These are phyloP conservation scores for Escallonia herrerae DNA, from an alignment of 129 eudicot species.

Conservation along the genomic window DNA sequence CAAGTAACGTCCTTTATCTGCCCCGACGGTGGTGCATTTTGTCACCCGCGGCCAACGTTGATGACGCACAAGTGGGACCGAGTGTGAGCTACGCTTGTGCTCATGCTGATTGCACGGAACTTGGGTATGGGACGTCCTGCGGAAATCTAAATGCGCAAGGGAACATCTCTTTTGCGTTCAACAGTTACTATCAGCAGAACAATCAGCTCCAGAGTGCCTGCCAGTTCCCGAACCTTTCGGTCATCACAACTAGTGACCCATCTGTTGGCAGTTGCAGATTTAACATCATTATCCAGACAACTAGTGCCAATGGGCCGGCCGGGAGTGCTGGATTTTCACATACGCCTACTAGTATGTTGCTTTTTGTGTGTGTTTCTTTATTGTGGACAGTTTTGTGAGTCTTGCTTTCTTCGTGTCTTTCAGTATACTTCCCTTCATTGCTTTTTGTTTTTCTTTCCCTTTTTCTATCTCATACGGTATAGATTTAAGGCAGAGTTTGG, in stretches of 20 bases:
- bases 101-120: conserved; percentile 55
- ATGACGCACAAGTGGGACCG: conserved; percentile 24
- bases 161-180: conserved; percentile 52
- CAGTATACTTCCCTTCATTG: no score
- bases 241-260: conserved; percentile 44
- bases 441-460: no score
- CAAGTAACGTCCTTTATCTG: conserved; percentile 32
- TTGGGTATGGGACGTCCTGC: conserved; percentile 58
- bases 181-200: conserved; percentile 55
- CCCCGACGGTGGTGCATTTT: conserved; percentile 47
- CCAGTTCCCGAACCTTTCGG: conserved; percentile 37
- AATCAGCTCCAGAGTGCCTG: conserved; percentile 56
- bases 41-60: conserved; percentile 30
- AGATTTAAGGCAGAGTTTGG: no score
- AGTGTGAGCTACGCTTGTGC: conserved; percentile 62
- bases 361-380: no score
- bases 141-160: conserved; percentile 39
- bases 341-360: no score
- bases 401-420: no score
- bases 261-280: conserved; percentile 39
- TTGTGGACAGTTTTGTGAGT: no score
- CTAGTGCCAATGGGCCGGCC: conserved; percentile 21
- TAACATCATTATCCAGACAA: conserved; percentile 31
- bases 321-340: conserved; percentile 12
- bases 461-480: no score